Percentiles rank a stretch among this genome's conserved stretches.
These are phyloP conservation scores for Blastocystis sp. DNA, from an alignment of 352 stramenopile species.

Conservation along the genomic window DNA sequence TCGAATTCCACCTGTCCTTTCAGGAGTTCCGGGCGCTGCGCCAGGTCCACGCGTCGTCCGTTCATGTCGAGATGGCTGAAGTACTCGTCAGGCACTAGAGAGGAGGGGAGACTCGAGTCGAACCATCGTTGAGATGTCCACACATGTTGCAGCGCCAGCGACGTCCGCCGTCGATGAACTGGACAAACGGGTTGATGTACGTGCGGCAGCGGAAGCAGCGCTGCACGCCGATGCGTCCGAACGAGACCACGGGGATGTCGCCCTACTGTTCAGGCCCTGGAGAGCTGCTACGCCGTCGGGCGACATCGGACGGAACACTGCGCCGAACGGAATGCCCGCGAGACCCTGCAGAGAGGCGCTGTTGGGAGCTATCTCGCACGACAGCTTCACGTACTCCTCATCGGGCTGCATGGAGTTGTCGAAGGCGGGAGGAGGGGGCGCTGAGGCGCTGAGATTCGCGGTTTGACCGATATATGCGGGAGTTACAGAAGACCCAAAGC, in stretches of 20 bases:
- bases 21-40: constrained; percentile 78
- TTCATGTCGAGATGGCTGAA: constrained; percentile 92
- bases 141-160: constrained; percentile 83
- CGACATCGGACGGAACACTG: constrained; percentile 36
- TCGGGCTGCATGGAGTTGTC: constrained; percentile 6
- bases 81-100: constrained; percentile 82
- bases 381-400: constrained; percentile 36
- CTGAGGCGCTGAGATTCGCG: background rate
- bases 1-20: constrained; percentile 76
- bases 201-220: constrained; percentile 80
- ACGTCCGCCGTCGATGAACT: constrained; percentile 77
- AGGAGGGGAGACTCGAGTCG: background rate
- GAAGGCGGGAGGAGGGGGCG: background rate
- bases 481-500: background rate
- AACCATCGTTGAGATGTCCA: constrained; percentile 74
- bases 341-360: constrained; percentile 9
- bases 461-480: background rate
- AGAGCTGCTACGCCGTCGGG: background rate
- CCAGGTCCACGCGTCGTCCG: constrained; percentile 83
- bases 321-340: constrained; percentile 38
- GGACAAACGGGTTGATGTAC: constrained; percentile 87
- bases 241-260: constrained; percentile 67
- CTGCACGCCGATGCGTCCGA: constrained; percentile 72
- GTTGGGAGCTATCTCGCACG: constrained; percentile 43
- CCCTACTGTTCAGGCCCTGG: background rate